A percentile compares a stretch with the other conserved stretches of the same genome.
Conservation (phyloP, 805 yeast genomes). For the Scheffersomyces lignosus region DNA sequence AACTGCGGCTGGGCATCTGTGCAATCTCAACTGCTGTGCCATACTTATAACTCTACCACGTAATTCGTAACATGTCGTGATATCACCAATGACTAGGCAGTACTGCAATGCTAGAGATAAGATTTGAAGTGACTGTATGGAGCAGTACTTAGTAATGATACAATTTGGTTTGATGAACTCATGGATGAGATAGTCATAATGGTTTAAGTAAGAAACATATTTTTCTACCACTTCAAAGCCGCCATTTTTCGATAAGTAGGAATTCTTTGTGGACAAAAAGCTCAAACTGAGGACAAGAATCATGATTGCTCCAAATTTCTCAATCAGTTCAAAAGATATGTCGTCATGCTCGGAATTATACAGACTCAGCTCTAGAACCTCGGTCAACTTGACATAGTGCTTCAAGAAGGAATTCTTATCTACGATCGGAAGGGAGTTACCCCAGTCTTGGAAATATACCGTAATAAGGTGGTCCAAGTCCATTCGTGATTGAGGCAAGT, state of each 20-base stretch:
- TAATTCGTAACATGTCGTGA: conserved; percentile 69
- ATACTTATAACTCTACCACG: conserved; percentile 75
- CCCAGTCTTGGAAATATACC: conserved; percentile 77
- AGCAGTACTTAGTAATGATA: conserved; percentile 54
- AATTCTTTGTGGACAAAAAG: conserved; percentile 42
- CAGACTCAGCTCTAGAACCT: conserved; percentile 40
- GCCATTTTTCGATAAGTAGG: conserved; percentile 12
- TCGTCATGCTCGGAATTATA: conserved; percentile 2
- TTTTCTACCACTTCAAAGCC: conserved; percentile 14
- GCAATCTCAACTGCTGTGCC: conserved; percentile 84
- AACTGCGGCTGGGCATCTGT: conserved; percentile 85
- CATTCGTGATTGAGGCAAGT: conserved; percentile 49
- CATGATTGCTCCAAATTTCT: conserved; percentile 58
- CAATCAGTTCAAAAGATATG: conserved; percentile 34
- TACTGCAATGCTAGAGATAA: conserved; percentile 68
- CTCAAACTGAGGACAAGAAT: conserved; percentile 50
- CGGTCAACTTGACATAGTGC: conserved; percentile 51
- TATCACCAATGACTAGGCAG: conserved; percentile 71
- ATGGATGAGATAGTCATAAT: conserved; percentile 61
- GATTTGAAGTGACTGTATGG: conserved; percentile 69
- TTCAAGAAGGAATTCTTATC: conserved; percentile 68
- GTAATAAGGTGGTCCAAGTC: conserved; percentile 69
- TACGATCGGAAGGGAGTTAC: conserved; percentile 63
- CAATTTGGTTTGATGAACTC: conserved; percentile 63
- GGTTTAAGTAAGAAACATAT: conserved; percentile 32